Base-by-base conservation (phyloP, 352 stramenopile species). In the Globisporangium spiculum region DNA sequence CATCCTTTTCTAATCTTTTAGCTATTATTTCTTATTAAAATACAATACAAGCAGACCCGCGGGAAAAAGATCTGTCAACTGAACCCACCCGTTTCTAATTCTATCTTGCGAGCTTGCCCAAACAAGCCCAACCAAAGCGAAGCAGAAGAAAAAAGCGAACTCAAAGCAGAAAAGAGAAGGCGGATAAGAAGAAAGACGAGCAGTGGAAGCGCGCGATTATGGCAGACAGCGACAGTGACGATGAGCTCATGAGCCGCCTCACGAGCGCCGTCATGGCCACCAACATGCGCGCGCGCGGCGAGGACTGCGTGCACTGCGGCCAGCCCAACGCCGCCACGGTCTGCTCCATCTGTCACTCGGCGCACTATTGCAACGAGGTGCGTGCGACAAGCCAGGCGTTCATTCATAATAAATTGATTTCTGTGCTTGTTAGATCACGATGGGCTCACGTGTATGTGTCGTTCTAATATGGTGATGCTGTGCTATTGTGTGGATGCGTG, bases 151-250 rank as follows among this genome's bases (percentile, higher is more conserved):
- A 48, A 48, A 48, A 48, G 41, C 41, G 44, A 52, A 22, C 53
- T 22, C 53, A 36, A 60, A 60, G 27, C 53, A 27, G 30, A 60
- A 57, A 56, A 46, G 38, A 60, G 36, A 44, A 44, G 36, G 26
- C 60, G 41, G 18, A 22, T 22, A 52, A 52, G 44, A 52, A 52
- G 44, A 52, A 60, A 34, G 18, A 57, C 10, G 32, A 66, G 34
- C 34, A 14, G 36, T 12, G 10, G 8, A 44, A 44, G 36, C 36
- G 10, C 12, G 36, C 2, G n/a, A 56, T 36, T 50, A 90, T 90
- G 81, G 68, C 64, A 34, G 85, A 96, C 74, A 96, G 81, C 75
- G 86, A 96, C 79, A 96, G 88, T 80, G 88, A 94, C 65, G 88
- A 96, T 65, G 88, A 96, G 74, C 83, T 96, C 69, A 92, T 96